These are phyloP conservation scores for Euphorbia schlechtendalii DNA, from an alignment of 441 rosid genomes.

Conservation along the genomic window DNA sequence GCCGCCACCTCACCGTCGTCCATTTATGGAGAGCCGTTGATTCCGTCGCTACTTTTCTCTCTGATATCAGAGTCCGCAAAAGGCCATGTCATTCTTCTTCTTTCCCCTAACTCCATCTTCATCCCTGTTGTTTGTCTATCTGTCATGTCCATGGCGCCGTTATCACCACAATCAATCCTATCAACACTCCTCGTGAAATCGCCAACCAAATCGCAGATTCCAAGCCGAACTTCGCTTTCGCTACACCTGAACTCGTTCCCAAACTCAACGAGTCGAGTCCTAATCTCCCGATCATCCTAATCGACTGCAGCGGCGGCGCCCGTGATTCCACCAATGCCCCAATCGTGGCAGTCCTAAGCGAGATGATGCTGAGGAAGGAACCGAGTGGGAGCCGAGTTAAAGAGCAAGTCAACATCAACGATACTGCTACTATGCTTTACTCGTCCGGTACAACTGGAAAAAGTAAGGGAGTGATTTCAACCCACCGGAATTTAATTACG, in stretches of 20 bases:
- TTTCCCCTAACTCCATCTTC: constrained; percentile 77
- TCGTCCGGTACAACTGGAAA: constrained; percentile 91
- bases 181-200: constrained; percentile 63
- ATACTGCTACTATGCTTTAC: constrained; percentile 86
- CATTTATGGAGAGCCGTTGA: constrained; percentile 78
- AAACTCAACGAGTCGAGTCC: constrained; percentile 38
- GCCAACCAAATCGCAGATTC: constrained; percentile 54
- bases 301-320: constrained; percentile 44
- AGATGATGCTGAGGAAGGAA: constrained; percentile 46
- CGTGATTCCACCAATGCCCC: constrained; percentile 12
- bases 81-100: constrained; percentile 68
- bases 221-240: constrained; percentile 54
- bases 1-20: constrained; percentile 48
- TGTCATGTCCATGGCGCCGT: constrained; percentile 86
- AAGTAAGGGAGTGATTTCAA: constrained; percentile 85
- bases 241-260: constrained; percentile 37
- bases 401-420: constrained; percentile 63
- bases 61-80: constrained; percentile 63
- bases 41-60: constrained; percentile 51
- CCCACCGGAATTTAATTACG: constrained; percentile 74
- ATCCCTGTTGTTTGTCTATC: constrained; percentile 73
- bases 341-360: constrained; percentile 33
- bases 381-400: constrained; percentile 39
- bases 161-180: constrained; percentile 85
- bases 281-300: constrained; percentile 39